Base-by-base conservation (phyloP, 768 basidiomycete species). In the Sarcodon aspratus region DNA sequence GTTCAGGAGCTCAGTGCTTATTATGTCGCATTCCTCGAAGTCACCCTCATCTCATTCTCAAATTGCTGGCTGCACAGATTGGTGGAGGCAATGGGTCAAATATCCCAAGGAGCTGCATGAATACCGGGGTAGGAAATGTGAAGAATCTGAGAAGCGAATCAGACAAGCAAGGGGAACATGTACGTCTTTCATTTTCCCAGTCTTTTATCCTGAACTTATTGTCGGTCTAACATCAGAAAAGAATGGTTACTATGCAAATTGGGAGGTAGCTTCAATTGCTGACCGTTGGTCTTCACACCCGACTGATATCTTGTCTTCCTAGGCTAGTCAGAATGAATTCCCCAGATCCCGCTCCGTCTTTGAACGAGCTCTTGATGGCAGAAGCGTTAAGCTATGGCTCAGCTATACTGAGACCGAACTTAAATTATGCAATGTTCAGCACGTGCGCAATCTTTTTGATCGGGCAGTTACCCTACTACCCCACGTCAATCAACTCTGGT, bases 361-460 rank as follows among this genome's bases (percentile, higher is more conserved):
- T 55, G 96, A 99, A 66, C 85, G 96, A 56, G 94, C 96, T 0
- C 73, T 99, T 53, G 96, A 98, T 60, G 76, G 93, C 0, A 75
- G 91, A 18, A 86, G 84, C 51, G 75, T 90, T 34, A 90, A 92
- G 58, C 72, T 98, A 52, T 99, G 96, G 96, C 72, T 95, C 46
- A 81, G 80, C 57, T 96, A 95, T 66, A 85, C 89, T 5, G 95
- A 99, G 65, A 92, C 93, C 86, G 96, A 99, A 65, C 78, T 99
- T 55, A 98, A 98, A 67, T 86, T 88, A 6, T 88, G 96, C 53
- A 98, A 99, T 59, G 90, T 99, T 47, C 88, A 95, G 59, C 96
- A 98, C 57, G 84, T 96, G 0, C 84, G 96, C 46, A 99, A 99
- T 66, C 75, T 98, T 18, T 98, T 90, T 63, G 96, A 99, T 70